Evolutionary conservation across 2,329 filamentous ascomycete species (phyloP), one percentile per base, ranked within the genome.

Genomic region (Monilinia polystroma): DNA sequence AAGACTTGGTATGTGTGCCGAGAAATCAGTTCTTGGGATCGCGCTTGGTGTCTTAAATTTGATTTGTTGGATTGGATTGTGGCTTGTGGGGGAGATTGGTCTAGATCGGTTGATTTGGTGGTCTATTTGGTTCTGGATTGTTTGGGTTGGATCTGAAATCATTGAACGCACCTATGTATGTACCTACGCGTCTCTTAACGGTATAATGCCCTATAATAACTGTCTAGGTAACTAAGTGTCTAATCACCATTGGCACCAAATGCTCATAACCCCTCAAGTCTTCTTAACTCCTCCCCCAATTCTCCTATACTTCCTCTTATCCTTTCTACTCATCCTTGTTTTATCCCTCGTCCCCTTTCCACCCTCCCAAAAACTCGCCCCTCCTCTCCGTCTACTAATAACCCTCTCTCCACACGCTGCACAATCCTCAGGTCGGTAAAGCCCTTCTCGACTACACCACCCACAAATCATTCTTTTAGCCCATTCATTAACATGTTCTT

Each of bases 401-500:
- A 95, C 84, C 60, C 83, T 85, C 45, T 87, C 81, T 59, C 88
- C 89, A 75, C 92, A 96, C 73, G 91, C 86, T 1, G 81, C 83
- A 76, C 92, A 96, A 68, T 89, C 87, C 74, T 93, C 90, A 1
- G 90, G 87, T 29, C 87, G 81, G 77, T 92, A 96, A 70, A 87
- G 87, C 79, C 94, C 91, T 80, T 96, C 92, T 63, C 92, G 82
- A 70, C 89, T 92, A 77, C 91, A 92, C 80, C 84, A 90, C 8
- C 90, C 90, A 76, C 90, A 94, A 47, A 94, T 86, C 90, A 95
- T 95, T 59, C 91, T 82, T 73, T 89, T 92, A 10, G 92, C 92
- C 83, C 91, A 92, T 79, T 95, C 92, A 70, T 91, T 88, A 10
- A 84, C 80, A 78, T 96, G 92, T 62, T 90, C 87, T 72, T 87